These are phyloP conservation scores for Dryadomyces quercus-mongolicae DNA, from an alignment of 2,329 filamentous ascomycete genomes.

Conservation along the genomic window DNA sequence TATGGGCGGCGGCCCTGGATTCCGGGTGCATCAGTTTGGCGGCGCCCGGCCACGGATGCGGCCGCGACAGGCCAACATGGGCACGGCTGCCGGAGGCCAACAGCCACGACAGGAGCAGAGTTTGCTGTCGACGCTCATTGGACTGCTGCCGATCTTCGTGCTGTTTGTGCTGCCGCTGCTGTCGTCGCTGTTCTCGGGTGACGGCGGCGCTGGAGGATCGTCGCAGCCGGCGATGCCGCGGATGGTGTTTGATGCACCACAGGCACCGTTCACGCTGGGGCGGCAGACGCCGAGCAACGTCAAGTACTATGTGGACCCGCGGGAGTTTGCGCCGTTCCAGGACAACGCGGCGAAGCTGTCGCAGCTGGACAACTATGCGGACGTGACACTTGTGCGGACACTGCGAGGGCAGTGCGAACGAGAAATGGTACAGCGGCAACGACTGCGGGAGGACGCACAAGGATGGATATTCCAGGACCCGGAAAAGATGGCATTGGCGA, in stretches of 20 bases:
- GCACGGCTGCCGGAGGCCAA: constrained; percentile 48
- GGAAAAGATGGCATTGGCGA: constrained; percentile 64
- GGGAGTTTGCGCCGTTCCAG: constrained; percentile 37
- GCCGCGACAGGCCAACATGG: constrained; percentile 51
- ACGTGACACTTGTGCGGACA: constrained; percentile 56
- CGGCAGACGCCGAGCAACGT: constrained; percentile 61
- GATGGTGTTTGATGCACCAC: constrained; percentile 63
- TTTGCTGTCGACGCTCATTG: constrained; percentile 47
- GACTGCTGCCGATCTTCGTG: constrained; percentile 76
- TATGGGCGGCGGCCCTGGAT: constrained; percentile 78
- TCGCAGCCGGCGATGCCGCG: constrained; percentile 46
- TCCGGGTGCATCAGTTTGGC: constrained; percentile 92
- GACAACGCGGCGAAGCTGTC: constrained; percentile 58
- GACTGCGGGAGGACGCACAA: constrained; percentile 63
- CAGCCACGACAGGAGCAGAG: constrained; percentile 31
- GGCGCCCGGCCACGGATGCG: constrained; percentile 65
- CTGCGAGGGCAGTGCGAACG: constrained; percentile 62
- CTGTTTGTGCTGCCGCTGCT: constrained; percentile 80
- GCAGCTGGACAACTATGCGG: constrained; percentile 66
- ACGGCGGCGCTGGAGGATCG: constrained; percentile 23
- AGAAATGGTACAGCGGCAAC: constrained; percentile 54
- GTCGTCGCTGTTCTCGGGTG: constrained; percentile 61
- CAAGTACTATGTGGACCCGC: constrained; percentile 75
- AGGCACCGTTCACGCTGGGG: constrained; percentile 60
- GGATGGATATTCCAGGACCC: constrained; percentile 81